Base-by-base conservation (phyloP, 163 green algal genomes). In the Scenedesmus sp. region DNA sequence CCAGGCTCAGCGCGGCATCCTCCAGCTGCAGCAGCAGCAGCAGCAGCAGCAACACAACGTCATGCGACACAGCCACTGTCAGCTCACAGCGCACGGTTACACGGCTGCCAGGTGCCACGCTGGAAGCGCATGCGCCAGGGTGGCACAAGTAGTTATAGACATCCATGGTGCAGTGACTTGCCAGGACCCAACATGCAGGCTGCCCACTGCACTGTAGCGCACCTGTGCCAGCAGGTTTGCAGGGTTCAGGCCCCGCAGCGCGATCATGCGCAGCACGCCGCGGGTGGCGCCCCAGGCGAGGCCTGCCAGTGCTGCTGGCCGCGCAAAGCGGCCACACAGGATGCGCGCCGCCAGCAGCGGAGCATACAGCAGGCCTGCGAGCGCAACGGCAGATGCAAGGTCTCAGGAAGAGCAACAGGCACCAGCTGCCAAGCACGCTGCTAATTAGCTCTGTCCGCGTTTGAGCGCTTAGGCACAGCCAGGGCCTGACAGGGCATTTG, bases 291-390 rank as follows among this genome's bases (percentile, higher is more conserved):
- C 88, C 81, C 62, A 88, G 10, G 8, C 34, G 20, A 59, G 13
- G 12, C 88, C 88, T 5, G 73, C 26, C 10, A 92, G 12, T 52
- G 82, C 64, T 62, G 88, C 88, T 46, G 88, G 88, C 12, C 88
- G 88, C 3, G 88, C 88, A 70, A 92, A 84, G n/a, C 88, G 88
- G 34, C 88, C 88, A 46, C 81, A 92, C 20, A 92, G 20, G 54
- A 92, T 88, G 54, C 88, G 88, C 20, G 64, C 52, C 16, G 88
- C 88, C 66, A 92, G 88, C 64, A 92, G 81, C 10, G 88, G 88
- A 23, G 88, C 88, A 74, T 92, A 92, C 54, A 57, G 64, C 2
- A 91, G 76, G 54, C 87, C 87, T 91, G 76, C 55, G 20, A 59
- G 76, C 34, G 57, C 76, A 26, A 62, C 34, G 20, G 13, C 62